Base-by-base conservation (phyloP, 176 grass and related monocot species). In the Ensete glaucum region DNA sequence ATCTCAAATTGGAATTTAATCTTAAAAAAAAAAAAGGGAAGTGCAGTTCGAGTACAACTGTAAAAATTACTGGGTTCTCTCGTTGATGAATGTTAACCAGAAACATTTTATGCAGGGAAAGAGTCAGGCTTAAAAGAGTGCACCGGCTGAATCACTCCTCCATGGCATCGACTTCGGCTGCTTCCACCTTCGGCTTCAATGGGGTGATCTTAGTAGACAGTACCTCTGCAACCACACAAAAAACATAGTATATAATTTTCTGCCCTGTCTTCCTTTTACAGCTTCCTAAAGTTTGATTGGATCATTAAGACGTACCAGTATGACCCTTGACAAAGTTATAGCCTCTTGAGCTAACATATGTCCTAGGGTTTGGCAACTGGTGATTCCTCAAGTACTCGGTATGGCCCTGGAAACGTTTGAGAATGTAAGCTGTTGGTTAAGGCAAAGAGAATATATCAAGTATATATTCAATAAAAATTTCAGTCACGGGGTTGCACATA, bases 351-450 rank as follows among this genome's bases (percentile, higher is more conserved):
- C 93, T 97, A 24, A 70, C 79, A 20, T 90, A 93, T 20, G 88
- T 90, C 60, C 90, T 92, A 70, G 93, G 90, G 65, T 97, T 93
- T 20, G 93, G 90, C 69, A 90, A 34, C 73, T 87, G 74, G 77
- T 92, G 80, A 86, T 92, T 93, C 69, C 93, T 88, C 80, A 97
- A 83, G 85, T 97, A 93, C 52, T 97, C 90, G 66, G 81, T 87
- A 50, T 78, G 89, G 3, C 93, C 93, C 93, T 97, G 76, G 56
- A 56, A 73, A 34, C 19, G 19, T 67, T 7, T 64, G 75, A 14
- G 29, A 58, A 20, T 26, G 3, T 14, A 66, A 19, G 66, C 58
- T 1, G 57, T 84, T 69, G 81, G 64, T 23, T 25, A 56, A 67
- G 24, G 52, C 56, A n/a, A 82, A 34, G 8, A 79, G 11, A 67